phyloP scores from a whole-genome alignment of 805 yeast species.

The Candida vartiovaarae region DNA sequence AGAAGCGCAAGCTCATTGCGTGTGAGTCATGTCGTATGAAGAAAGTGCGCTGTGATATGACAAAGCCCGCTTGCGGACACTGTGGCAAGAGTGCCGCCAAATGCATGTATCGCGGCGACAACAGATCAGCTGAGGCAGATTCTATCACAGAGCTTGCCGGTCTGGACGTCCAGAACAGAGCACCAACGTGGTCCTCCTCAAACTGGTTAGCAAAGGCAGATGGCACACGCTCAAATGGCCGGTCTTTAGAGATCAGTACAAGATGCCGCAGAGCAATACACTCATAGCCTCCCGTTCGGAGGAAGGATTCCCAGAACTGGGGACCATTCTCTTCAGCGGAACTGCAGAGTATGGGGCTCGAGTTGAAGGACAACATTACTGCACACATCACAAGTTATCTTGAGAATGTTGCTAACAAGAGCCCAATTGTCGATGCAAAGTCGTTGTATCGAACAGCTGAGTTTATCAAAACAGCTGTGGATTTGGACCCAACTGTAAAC shows the following conservation, averaged over 20 bases:
- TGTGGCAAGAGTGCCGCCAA: slow-evolving; percentile 23
- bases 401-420: slow-evolving; percentile 15
- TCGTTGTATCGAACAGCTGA: slow-evolving; percentile 7
- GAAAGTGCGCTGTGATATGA: slow-evolving; percentile 43
- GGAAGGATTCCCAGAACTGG: slow-evolving; percentile 6
- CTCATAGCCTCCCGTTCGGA: slow-evolving; percentile 6
- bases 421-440: slow-evolving; percentile 14
- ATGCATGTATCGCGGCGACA: no score
- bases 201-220: slow-evolving; percentile 18
- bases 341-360: slow-evolving; percentile 2
- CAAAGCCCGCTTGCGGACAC: slow-evolving; percentile 37
- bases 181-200: slow-evolving; percentile 16
- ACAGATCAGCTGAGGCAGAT: slow-evolving; percentile 2
- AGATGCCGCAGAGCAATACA: slow-evolving; percentile 6
- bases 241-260: slow-evolving; percentile 8
- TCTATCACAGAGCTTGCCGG: slow-evolving; percentile 6
- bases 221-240: slow-evolving; percentile 18
- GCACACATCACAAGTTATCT: slow-evolving; percentile 11
- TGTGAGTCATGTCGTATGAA: slow-evolving; percentile 36
- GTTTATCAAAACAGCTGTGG: slow-evolving; percentile 1
- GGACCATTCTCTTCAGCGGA: slow-evolving; percentile 6
- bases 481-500: background rate
- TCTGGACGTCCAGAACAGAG: background rate
- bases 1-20: slow-evolving; percentile 24
- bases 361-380: slow-evolving; percentile 5